Evolutionary conservation across 1,284 basidiomycete genomes (phyloP).

Genomic region (Trichosporon coremiiforme): DNA sequence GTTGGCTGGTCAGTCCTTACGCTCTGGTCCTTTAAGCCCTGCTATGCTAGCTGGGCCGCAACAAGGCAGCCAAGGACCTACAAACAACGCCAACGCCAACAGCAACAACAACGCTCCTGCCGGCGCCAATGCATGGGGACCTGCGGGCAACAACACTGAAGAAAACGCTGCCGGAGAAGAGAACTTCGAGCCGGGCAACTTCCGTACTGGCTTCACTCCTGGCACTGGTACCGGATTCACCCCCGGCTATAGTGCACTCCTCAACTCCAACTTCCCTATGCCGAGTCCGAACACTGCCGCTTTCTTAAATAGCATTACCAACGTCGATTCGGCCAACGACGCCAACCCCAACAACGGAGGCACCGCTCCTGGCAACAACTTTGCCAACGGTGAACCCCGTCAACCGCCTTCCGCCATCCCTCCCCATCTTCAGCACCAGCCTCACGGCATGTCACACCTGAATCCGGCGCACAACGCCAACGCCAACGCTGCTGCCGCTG

Average conservation of each 20-base stretch:
- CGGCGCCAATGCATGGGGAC: conserved; percentile 24
- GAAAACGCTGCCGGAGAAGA: conserved; percentile 48
- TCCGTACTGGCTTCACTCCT: conserved; percentile 69
- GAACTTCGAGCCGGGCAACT: conserved; percentile 69
- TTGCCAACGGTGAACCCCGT: conserved; percentile 12
- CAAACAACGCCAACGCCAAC: conserved; percentile 6
- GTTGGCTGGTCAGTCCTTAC: conserved; percentile 67
- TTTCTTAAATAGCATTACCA: conserved; percentile 88
- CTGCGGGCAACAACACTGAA: conserved; percentile 24
- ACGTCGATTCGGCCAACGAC: conserved; percentile 57
- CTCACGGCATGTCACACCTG: conserved; percentile 42
- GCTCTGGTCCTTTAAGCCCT: conserved; percentile 87
- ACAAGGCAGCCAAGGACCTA: conserved; percentile 27
- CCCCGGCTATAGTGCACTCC: conserved; percentile 60
- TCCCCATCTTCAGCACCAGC: conserved; percentile 34
- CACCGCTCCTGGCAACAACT: conserved; percentile 18
- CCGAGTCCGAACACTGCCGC: conserved; percentile 86
- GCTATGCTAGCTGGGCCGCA: conserved; percentile 88
- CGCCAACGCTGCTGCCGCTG: conserved; percentile 15
- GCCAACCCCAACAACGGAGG: conserved; percentile 21
- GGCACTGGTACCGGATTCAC: conserved; percentile 75
- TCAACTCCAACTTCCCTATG: conserved; percentile 62
- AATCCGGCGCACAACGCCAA: conserved; percentile 32
- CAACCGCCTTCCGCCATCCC: conserved; percentile 40
- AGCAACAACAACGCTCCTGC: conserved; percentile 22